Evolutionary conservation across 805 yeast species (phyloP).

Genomic region (Ogataea ramenticola): DNA sequence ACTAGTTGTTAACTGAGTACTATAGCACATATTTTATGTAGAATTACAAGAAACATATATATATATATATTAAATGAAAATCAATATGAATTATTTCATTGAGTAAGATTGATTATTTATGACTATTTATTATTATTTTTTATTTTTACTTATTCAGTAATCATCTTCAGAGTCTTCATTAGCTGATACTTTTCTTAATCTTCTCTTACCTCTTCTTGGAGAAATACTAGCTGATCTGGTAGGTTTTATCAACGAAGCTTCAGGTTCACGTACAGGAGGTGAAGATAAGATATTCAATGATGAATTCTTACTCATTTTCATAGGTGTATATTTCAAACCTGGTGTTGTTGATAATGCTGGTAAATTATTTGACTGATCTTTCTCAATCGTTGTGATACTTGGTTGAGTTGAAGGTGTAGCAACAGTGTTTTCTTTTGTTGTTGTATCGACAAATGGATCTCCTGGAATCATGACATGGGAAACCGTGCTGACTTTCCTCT

Average conservation of each 20-base stretch:
- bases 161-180: not conserved
- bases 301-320: not conserved
- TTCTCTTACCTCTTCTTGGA: not conserved
- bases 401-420: too few species aligned
- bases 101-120: not conserved
- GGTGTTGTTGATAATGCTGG: not conserved
- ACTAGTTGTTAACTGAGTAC: too few species aligned
- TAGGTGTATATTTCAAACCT: not conserved
- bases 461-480: slow-evolving; percentile 1
- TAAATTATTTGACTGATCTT: too few species aligned
- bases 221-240: not conserved
- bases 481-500: not conserved
- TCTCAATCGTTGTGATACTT: too few species aligned
- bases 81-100: not conserved
- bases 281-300: not conserved
- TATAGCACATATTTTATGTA: too few species aligned
- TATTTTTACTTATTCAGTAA: not conserved
- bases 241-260: not conserved
- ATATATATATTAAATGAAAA: not conserved
- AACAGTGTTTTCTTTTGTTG: not conserved
- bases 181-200: not conserved
- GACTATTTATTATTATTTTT: too few species aligned
- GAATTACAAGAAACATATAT: not conserved
- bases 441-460: slow-evolving; percentile 1
- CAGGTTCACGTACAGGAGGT: not conserved